Evolutionary conservation across 2,329 filamentous ascomycete genomes (phyloP).

Genomic region (Tolypocladium amazonense): DNA sequence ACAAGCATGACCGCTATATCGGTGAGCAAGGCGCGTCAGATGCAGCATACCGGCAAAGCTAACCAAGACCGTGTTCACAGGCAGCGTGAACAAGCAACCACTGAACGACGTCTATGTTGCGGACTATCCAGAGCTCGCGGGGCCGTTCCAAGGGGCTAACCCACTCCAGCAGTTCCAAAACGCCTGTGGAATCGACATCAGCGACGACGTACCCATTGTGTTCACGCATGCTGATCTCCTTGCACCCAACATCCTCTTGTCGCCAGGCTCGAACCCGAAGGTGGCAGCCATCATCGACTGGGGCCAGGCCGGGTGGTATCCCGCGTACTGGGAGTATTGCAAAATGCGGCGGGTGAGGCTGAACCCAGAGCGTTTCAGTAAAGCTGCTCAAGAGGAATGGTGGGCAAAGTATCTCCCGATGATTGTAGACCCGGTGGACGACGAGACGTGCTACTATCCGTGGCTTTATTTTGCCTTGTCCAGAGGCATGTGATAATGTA

Average conservation of each 20-base stretch:
- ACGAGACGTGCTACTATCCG: slow-evolving; percentile 18
- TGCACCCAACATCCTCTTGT: slow-evolving; percentile 14
- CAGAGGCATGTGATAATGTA: slow-evolving; percentile 1
- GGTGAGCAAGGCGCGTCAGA: slow-evolving; percentile 8
- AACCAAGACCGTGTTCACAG: slow-evolving; percentile 8
- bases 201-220: slow-evolving; percentile 6
- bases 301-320: slow-evolving; percentile 20
- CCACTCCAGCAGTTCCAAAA: slow-evolving; percentile 20
- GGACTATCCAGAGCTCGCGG: slow-evolving; percentile 8
- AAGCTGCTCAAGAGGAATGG: slow-evolving; percentile 18
- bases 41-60: not conserved
- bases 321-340: slow-evolving; percentile 21
- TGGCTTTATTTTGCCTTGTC: slow-evolving; percentile 17
- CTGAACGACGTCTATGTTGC: slow-evolving; percentile 20
- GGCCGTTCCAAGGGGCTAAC: slow-evolving; percentile 17
- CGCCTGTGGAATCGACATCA: slow-evolving; percentile 17
- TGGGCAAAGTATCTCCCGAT: slow-evolving; percentile 16
- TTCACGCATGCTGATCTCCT: slow-evolving; percentile 16
- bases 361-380: slow-evolving; percentile 9
- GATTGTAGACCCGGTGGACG: slow-evolving; percentile 19
- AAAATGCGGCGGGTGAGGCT: slow-evolving; percentile 14
- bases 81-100: slow-evolving; percentile 14
- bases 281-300: slow-evolving; percentile 16
- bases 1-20: slow-evolving; percentile 7
- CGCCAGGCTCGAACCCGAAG: slow-evolving; percentile 6